phyloP scores from a whole-genome alignment of 345 rosid species.

The Rhizophora apiculata region DNA sequence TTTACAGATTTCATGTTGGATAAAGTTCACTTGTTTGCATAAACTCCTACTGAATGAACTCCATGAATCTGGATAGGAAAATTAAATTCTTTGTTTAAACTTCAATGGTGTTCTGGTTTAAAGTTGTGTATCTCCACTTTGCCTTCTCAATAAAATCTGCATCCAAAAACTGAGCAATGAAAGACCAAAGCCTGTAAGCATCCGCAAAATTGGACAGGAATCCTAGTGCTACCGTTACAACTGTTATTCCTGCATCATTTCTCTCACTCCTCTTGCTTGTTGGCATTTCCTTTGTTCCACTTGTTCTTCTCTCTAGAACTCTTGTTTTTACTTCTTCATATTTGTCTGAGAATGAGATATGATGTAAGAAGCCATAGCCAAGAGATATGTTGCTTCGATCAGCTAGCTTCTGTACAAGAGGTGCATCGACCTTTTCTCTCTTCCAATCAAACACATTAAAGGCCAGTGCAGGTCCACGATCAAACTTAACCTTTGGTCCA shows the following conservation, averaged over 20 bases:
- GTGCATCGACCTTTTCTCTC: constrained; percentile 72
- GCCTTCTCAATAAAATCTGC: constrained; percentile 90
- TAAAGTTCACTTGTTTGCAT: not conserved
- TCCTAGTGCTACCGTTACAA: constrained; percentile 72
- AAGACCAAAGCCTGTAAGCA: constrained; percentile 72
- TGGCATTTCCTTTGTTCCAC: constrained; percentile 20
- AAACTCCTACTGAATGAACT: constrained; percentile 1
- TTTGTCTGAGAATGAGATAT: constrained; percentile 61
- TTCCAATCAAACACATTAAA: constrained; percentile 83
- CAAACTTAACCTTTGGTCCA: constrained; percentile 78
- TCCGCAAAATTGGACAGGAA: constrained; percentile 83
- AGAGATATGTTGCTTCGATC: constrained; percentile 70
- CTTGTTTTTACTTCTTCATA: constrained; percentile 48
- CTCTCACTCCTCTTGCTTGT: constrained; percentile 36
- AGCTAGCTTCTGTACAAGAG: constrained; percentile 84
- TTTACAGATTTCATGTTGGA: not conserved
- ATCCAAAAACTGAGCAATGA: constrained; percentile 81
- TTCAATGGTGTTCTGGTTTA: constrained; percentile 60
- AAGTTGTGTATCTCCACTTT: constrained; percentile 64
- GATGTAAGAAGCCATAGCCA: constrained; percentile 60
- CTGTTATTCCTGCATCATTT: constrained; percentile 48
- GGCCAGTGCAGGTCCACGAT: constrained; percentile 83
- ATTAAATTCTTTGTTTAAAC: constrained; percentile 32
- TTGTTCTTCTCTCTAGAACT: constrained; percentile 43
- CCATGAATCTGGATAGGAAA: not conserved